phyloP scores from a whole-genome alignment of 805 yeast genomes.

The Kregervanrija delftensis region DNA sequence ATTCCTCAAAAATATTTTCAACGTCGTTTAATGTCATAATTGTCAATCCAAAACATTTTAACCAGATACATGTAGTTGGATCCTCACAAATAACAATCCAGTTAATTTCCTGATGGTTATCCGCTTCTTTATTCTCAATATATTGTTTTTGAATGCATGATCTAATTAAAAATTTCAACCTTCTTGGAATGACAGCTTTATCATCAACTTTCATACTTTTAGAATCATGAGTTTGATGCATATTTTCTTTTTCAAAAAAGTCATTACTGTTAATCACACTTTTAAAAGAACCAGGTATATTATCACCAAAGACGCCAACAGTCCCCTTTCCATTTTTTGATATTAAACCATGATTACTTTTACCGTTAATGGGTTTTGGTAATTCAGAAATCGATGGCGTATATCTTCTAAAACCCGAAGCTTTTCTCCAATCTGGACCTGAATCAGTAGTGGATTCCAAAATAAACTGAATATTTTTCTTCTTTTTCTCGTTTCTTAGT shows the following conservation, averaged over 20 bases:
- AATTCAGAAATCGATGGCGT: slow-evolving; percentile 36
- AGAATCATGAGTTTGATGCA: slow-evolving; percentile 2
- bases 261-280: not conserved
- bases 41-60: slow-evolving; percentile 44
- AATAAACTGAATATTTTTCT: slow-evolving; percentile 19
- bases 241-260: slow-evolving; percentile 1
- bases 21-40: slow-evolving; percentile 47
- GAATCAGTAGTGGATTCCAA: slow-evolving; percentile 37
- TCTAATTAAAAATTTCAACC: slow-evolving; percentile 48
- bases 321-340: not conserved
- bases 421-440: slow-evolving; percentile 45
- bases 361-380: slow-evolving; percentile 15
- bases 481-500: not conserved
- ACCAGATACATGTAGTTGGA: slow-evolving; percentile 44
- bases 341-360: slow-evolving; percentile 4
- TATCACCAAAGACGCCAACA: slow-evolving; percentile 15
- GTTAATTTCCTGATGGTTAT: slow-evolving; percentile 13
- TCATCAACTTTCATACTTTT: slow-evolving; percentile 7
- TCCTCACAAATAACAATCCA: slow-evolving; percentile 67
- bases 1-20: slow-evolving; percentile 31
- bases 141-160: slow-evolving; percentile 51
- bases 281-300: slow-evolving; percentile 14
- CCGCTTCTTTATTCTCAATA: slow-evolving; percentile 28
- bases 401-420: slow-evolving; percentile 37
- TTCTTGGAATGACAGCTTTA: slow-evolving; percentile 42